Conservation (phyloP, 208 protist genomes). For the Leishmania lainsoni region DNA sequence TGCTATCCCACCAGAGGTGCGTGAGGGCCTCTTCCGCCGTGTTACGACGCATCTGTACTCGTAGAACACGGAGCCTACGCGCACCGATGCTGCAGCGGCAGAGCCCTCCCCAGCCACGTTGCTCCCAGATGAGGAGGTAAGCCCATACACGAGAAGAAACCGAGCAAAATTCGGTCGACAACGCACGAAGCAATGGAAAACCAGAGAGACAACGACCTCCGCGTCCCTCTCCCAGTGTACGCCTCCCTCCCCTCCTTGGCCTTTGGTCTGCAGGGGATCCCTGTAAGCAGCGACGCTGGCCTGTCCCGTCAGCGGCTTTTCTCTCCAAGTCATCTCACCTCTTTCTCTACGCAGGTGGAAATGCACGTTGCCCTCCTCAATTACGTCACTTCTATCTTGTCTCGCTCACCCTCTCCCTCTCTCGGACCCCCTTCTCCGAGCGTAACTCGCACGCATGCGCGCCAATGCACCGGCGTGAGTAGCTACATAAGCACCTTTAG, state of each 20-base stretch:
- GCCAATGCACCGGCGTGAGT: background rate
- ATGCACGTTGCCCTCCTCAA: background rate
- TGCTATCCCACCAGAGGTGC: constrained; percentile 47
- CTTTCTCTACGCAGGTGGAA: background rate
- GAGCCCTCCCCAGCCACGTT: background rate
- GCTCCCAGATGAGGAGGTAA: background rate
- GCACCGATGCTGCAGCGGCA: background rate
- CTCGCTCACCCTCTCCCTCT: background rate
- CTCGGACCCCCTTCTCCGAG: background rate
- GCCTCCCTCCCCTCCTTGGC: background rate
- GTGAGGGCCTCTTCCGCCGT: constrained; percentile 69
- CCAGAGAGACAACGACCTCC: background rate
- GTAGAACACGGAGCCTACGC: background rate
- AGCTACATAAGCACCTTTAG: background rate
- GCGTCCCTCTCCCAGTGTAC: background rate
- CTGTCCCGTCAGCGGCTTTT: background rate
- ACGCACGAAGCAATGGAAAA: background rate
- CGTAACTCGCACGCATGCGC: background rate
- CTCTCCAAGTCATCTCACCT: background rate
- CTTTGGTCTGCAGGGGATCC: background rate
- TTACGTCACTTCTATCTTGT: background rate
- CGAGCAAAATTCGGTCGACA: background rate
- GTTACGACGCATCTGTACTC: constrained; percentile 30
- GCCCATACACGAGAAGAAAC: background rate
- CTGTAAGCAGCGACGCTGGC: no score